Conservation (phyloP, 805 yeast genomes). For the Lipomyces sp. region DNA sequence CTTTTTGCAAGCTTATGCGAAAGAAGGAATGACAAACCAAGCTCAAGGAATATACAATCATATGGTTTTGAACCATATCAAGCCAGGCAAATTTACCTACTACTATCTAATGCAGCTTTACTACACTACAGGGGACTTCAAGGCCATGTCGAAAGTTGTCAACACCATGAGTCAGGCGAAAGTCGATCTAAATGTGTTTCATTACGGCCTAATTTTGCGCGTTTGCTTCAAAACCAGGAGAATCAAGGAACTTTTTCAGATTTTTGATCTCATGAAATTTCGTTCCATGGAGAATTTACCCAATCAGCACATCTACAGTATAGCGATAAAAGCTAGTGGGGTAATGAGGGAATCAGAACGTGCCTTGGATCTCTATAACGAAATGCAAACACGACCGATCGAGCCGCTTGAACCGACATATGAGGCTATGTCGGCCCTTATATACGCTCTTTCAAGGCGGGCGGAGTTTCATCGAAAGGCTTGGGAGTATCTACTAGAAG, state of each 20-base stretch:
- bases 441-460: constrained; percentile 63
- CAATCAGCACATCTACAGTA: constrained; percentile 61
- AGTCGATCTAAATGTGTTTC: constrained; percentile 31
- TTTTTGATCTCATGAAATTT: constrained; percentile 85
- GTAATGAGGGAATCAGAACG: constrained; percentile 62
- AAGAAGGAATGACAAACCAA: constrained; percentile 27
- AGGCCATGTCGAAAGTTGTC: constrained; percentile 28
- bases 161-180: constrained; percentile 30
- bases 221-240: constrained; percentile 36
- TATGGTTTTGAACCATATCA: constrained; percentile 12
- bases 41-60: constrained; percentile 31
- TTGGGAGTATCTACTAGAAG: constrained; percentile 68
- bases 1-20: constrained; percentile 39
- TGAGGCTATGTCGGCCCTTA: constrained; percentile 53
- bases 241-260: constrained; percentile 59
- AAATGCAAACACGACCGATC: constrained; percentile 48
- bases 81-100: constrained; percentile 35
- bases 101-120: constrained; percentile 37
- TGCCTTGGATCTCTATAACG: constrained; percentile 72
- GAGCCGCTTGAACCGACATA: constrained; percentile 43
- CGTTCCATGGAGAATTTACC: constrained; percentile 65
- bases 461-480: constrained; percentile 52
- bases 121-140: constrained; percentile 32
- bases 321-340: constrained; percentile 65
- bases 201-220: constrained; percentile 16